Evolutionary conservation across 805 yeast species (phyloP), one percentile per base, ranked within the genome.

Genomic region (Diddensiella caesifluorescens): DNA sequence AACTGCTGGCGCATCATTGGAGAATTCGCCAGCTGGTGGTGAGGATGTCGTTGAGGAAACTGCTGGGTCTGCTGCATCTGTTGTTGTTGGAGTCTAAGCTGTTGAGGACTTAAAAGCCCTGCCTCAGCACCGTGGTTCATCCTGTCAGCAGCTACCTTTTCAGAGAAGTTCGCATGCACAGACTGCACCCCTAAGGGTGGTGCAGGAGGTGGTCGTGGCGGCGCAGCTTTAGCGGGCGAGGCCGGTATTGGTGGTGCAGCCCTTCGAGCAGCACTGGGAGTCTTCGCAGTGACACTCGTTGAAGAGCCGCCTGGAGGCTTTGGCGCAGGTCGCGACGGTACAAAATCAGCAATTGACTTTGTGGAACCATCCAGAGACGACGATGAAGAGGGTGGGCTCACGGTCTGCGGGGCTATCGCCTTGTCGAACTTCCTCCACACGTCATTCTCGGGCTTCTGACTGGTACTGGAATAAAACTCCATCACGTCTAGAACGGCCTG

Each of bases 401-500:
- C 27, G 23, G 4, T 7, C 22, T 23, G 39, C 28, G 12, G 15
- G 33, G 9, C 27, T 15, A 16, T 51, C 7, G 56, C 52, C 26
- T 50, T 47, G 21, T 47, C 53, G 37, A 55, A 55, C 43, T 55
- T 55, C 29, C 49, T 48, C 58, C 56, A 62, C 9, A 62, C 55
- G 9, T 46, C 56, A 19, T 44, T 50, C 31, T 51, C 48, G 12
- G 44, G 53, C n/a, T 52, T 48, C 21, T 49, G 48, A 18, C 50
- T 35, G 10, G 51, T 38, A 27, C 52, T 52, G 25, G 61, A 57
- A 61, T 86, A 87, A 58, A 87, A 87, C 39, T 88, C 87, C 44
- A 87, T 89, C 42, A 86, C 87, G 57, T 87, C 95, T 73, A 82
- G 81, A 3, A 90, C 94, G 0, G 95, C 97, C 61, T 87, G 94